These are phyloP conservation scores for Wickerhamiella parazyma DNA, from an alignment of 805 yeast species.

Conservation along the genomic window DNA sequence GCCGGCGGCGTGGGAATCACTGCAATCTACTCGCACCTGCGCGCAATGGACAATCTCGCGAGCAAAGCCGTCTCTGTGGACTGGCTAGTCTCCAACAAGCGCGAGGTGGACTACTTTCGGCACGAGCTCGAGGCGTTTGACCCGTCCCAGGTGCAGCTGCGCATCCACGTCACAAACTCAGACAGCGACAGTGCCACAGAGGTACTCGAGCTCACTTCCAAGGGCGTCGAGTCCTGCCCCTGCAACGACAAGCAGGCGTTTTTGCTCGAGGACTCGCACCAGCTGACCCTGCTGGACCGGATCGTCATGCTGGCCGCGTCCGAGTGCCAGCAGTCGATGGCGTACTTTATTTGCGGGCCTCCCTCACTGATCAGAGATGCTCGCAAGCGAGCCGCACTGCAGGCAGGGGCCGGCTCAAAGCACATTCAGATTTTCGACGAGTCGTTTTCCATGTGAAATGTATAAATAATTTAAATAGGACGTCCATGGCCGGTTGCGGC, in stretches of 20 bases:
- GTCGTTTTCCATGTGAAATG: slow-evolving; percentile 3
- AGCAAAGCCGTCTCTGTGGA: background rate
- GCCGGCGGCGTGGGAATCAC: slow-evolving; percentile 73
- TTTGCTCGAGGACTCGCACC: background rate
- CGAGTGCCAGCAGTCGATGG: background rate
- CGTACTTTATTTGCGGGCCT: slow-evolving; percentile 9
- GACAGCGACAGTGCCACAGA: background rate
- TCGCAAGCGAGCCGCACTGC: background rate
- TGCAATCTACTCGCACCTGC: slow-evolving; percentile 35
- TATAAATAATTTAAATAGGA: background rate
- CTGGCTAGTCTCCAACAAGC: slow-evolving; percentile 4
- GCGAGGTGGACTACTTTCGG: slow-evolving; percentile 1
- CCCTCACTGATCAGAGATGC: background rate
- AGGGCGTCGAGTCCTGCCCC: background rate
- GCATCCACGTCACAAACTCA: slow-evolving; percentile 2
- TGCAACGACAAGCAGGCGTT: background rate
- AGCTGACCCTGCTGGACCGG: background rate
- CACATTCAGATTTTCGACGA: slow-evolving; percentile 9
- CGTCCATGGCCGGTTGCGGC: background rate
- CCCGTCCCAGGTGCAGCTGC: background rate
- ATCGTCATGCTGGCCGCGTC: background rate
- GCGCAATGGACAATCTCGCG: background rate
- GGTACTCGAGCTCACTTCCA: background rate
- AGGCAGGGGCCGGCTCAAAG: background rate
- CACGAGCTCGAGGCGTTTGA: slow-evolving; percentile 1